A percentile compares a stretch with the other conserved stretches of the same genome.
These are phyloP conservation scores for Phallus indusiatus DNA, from an alignment of 768 basidiomycete species.

Conservation along the genomic window DNA sequence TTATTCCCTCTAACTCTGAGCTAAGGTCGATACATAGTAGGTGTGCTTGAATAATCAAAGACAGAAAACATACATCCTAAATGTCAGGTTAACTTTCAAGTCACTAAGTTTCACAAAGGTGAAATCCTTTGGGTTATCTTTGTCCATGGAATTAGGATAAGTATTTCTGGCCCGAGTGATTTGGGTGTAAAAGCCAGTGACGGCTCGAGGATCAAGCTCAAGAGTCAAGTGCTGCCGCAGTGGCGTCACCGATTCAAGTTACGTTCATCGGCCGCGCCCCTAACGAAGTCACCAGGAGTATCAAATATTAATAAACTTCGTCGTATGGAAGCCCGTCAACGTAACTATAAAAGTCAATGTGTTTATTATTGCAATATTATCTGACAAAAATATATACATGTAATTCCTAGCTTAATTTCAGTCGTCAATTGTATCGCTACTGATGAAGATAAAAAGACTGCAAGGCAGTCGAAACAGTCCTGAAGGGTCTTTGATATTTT, in stretches of 20 bases:
- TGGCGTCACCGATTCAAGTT: too few species aligned
- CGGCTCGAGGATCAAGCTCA: not conserved
- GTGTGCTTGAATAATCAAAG: not conserved
- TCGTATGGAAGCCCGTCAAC: not conserved
- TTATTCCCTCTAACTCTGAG: conserved; percentile 77
- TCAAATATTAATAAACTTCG: too few species aligned
- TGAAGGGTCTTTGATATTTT: conserved; percentile 7
- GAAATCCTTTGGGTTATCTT: conserved; percentile 74
- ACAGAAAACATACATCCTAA: conserved; percentile 51
- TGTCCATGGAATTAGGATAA: conserved; percentile 33
- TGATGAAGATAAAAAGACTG: conserved; percentile 27
- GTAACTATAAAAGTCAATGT: conserved; percentile 1
- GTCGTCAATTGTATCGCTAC: conserved; percentile 31
- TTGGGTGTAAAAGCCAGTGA: not conserved
- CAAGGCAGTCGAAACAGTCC: conserved; percentile 25
- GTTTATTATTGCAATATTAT: not conserved
- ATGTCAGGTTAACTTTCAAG: conserved; percentile 68
- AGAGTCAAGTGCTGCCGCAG: too few species aligned
- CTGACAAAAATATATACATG: not conserved
- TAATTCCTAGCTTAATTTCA: not conserved
- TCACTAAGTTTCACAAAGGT: conserved; percentile 89
- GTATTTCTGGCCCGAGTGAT: too few species aligned
- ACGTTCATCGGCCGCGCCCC: too few species aligned
- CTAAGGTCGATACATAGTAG: conserved; percentile 28
- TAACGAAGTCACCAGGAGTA: too few species aligned